Evolutionary conservation across 345 rosid species (phyloP), one percentile per base, ranked within the genome.

Genomic region (Lepidium africanum): DNA sequence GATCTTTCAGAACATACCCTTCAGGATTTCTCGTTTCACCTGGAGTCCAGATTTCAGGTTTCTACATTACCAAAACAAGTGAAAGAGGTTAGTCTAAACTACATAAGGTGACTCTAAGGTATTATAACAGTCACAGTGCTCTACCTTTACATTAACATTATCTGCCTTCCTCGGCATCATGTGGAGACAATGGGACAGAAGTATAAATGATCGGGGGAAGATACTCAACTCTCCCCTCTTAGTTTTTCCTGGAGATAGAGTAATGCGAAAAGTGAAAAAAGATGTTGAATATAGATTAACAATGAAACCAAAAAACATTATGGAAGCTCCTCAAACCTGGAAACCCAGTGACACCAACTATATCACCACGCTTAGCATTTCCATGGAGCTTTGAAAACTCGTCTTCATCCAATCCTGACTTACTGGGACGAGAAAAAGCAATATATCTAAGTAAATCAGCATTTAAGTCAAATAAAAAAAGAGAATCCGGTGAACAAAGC

Each of bases 201-300:
- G 85, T 2, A 59, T 16, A 58, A 95, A 86, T 13, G 83, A 72
- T 63, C 30, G 69, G 3, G 99, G 97, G 55, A 87, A 87, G 42
- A 95, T 82, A 79, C 90, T 95, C 71, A 95, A 78, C 76, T 95
- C 99, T n/a, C 97, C 96, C 30, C 87, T 87, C 76, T 89, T 91
- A 47, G 89, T 86, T 80, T 91, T 95, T 60, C 97, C 99, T 91
- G 78, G 55, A 61, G 30, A 9, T 1, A 10, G 38, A 72, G 40
- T 13, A 15, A 61, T 1, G 46, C 10, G 5, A 55, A 48, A 6
- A 23, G 30, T 66, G 38, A 46, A 45, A 40, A 45, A 39, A 4
- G 17, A 59, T 19, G 23, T 19, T 5, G 10, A 8, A 53, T 5
- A 6, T 52, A 58, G 37, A 17, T 10, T 0, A 36, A 10, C 17